These are phyloP conservation scores for Cladosporium sp. DNA, from an alignment of 2,329 filamentous ascomycete species.

Conservation along the genomic window DNA sequence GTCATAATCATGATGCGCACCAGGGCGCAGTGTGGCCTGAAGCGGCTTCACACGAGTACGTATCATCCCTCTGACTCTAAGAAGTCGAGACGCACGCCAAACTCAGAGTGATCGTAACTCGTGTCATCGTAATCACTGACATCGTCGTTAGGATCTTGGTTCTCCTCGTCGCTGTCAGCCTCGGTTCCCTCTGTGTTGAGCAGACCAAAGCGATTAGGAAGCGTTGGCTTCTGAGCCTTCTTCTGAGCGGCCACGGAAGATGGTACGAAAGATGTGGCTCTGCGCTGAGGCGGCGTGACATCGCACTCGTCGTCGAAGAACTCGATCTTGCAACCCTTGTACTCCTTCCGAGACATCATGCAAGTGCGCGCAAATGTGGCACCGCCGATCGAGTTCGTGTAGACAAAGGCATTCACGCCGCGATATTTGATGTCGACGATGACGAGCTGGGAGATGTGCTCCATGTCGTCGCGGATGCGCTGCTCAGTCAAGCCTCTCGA, in stretches of 20 bases:
- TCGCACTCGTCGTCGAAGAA: conserved; percentile 72
- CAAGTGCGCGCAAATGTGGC: conserved; percentile 72
- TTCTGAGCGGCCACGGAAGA: conserved; percentile 29
- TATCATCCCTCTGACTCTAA: background rate
- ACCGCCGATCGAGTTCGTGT: conserved; percentile 72
- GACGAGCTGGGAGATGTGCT: conserved; percentile 76
- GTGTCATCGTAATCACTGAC: background rate
- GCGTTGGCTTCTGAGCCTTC: conserved; percentile 33
- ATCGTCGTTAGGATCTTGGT: background rate
- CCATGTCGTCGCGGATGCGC: conserved; percentile 66
- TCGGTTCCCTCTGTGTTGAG: conserved; percentile 18
- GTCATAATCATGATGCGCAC: too few relatives aligned
- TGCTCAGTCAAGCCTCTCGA: conserved; percentile 55
- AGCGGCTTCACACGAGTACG: background rate
- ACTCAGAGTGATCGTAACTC: background rate
- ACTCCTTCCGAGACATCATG: conserved; percentile 65
- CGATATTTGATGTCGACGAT: conserved; percentile 63
- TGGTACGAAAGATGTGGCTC: conserved; percentile 28
- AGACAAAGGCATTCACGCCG: conserved; percentile 60
- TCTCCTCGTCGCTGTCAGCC: conserved; percentile 5
- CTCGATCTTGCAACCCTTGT: conserved; percentile 67
- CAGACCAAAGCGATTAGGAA: conserved; percentile 60
- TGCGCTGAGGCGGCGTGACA: conserved; percentile 44
- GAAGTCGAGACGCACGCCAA: background rate
- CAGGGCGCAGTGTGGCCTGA: background rate